A percentile compares a stretch with the other conserved stretches of the same genome.
Conservation (phyloP, 75 land plant species). For the Pseudotsuga menziesii region DNA sequence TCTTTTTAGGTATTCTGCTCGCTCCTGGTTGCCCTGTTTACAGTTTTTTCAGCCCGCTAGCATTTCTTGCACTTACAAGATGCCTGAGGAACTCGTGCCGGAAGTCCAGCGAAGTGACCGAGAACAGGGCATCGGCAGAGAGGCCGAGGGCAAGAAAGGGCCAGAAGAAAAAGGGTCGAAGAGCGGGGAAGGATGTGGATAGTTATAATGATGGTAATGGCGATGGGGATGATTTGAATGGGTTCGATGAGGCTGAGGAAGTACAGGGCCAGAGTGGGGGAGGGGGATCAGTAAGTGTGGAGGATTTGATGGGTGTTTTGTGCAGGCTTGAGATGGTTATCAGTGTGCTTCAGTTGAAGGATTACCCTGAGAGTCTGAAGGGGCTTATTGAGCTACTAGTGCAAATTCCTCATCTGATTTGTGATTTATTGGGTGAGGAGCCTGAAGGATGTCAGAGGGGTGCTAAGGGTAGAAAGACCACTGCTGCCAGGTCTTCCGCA, state of each 20-base stretch:
- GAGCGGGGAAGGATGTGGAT: background rate
- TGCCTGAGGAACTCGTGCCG: conserved; percentile 38
- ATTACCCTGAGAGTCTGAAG: conserved; percentile 61
- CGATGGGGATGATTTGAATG: background rate
- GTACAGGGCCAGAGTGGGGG: conserved; percentile 5
- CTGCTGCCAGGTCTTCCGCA: background rate
- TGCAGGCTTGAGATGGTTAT: conserved; percentile 30
- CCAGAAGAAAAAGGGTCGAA: conserved; percentile 5
- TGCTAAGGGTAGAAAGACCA: background rate
- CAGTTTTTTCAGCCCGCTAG: conserved; percentile 57
- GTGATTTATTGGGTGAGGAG: conserved; percentile 17
- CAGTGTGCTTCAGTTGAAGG: conserved; percentile 39
- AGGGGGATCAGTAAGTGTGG: conserved; percentile 6
- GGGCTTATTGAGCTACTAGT: conserved; percentile 50
- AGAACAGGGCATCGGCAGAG: background rate
- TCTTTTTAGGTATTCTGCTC: conserved; percentile 47
- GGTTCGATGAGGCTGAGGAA: background rate
- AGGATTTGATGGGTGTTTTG: conserved; percentile 25
- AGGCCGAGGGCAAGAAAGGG: conserved; percentile 4
- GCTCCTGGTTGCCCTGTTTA: conserved; percentile 53
- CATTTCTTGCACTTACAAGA: conserved; percentile 51
- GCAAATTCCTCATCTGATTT: conserved; percentile 39
- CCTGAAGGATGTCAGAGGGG: background rate
- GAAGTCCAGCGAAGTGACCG: background rate
- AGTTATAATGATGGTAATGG: background rate